These are phyloP conservation scores for Gigaspora rosea DNA, from an alignment of 192 early-diverging fungal species.

Conservation along the genomic window DNA sequence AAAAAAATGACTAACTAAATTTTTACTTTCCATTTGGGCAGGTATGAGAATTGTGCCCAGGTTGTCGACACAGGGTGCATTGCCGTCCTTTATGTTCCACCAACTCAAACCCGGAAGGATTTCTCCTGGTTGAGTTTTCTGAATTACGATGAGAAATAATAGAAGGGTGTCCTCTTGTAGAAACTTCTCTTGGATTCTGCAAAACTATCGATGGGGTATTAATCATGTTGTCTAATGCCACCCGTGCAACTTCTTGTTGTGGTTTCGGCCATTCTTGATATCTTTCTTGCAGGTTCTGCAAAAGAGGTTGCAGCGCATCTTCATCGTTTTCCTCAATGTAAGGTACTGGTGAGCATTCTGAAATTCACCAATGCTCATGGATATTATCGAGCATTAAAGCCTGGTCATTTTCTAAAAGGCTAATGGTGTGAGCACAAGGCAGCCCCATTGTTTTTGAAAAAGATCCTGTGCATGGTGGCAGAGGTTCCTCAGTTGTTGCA, in stretches of 20 bases:
- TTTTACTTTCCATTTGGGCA: no score
- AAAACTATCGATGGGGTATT: background rate
- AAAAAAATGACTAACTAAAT: no score
- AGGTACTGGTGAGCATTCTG: background rate
- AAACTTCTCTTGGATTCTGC: no score
- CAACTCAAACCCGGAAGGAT: no score
- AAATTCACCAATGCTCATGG: background rate
- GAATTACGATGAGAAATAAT: no score
- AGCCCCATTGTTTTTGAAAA: background rate
- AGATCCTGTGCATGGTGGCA: no score
- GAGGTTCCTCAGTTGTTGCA: no score
- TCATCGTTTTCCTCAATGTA: slow-evolving; percentile 2
- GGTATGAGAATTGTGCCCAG: no score
- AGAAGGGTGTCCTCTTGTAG: no score
- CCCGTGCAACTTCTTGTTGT: background rate
- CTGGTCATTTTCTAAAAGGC: background rate
- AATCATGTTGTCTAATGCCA: slow-evolving; percentile 7
- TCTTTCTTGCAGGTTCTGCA: background rate
- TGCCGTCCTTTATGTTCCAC: no score
- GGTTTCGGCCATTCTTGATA: slow-evolving; percentile 8
- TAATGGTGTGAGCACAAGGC: background rate
- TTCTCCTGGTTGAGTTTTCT: no score
- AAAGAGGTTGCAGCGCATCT: background rate
- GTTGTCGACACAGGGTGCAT: no score
- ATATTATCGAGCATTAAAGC: slow-evolving; percentile 1